Evolutionary conservation across 2,329 filamentous ascomycete genomes (phyloP), one percentile per base, ranked within the genome.

Genomic region (Penicillium sclerotigenum): DNA sequence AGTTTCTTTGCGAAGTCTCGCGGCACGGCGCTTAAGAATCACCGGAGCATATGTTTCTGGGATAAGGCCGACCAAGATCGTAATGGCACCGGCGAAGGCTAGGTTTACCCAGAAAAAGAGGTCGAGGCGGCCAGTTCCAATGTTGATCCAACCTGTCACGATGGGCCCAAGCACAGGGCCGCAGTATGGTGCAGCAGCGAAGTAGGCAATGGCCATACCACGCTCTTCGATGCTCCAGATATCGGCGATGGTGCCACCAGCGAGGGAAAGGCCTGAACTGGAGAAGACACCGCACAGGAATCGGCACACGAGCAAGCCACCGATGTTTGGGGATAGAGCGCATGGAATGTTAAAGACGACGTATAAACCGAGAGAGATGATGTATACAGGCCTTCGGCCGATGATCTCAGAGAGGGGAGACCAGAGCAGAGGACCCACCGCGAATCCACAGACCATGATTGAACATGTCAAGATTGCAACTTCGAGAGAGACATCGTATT

Each of bases 191-290:
- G 89, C 89, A 1, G 89, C 88, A 2, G 83, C 87, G 69, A 92
- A 93, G 16, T 87, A 87, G 1, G 89, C 89, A 86, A 93, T 92
- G 38, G 89, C 88, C 7, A 91, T 86, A 64, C 89, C 89, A 28
- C 89, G 81, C 72, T 93, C 89, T 68, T 91, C 88, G 46, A 86
- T 87, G 56, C 75, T 83, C 88, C 89, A 93, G 22, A 92, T 75
- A 74, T 93, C 89, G 8, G 66, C 66, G 24, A 69, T 69, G 5
- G 68, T 68, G 4, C 68, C 67, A 14, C 68, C 68, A 11, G 67
- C 68, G 1, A 71, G 57, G 0, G 68, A 67, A 6, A 69, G 61
- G 0, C 65, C 65, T 0, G 68, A 69, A 28, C 66, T 68, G 4
- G 66, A 65, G 48, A 72, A 71, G 11, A 72, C 64, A 20, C 70